Percentiles rank a stretch among this genome's conserved stretches.
phyloP scores from a whole-genome alignment of 495 filamentous ascomycete genomes.

The Penicillium simplicissimum region DNA sequence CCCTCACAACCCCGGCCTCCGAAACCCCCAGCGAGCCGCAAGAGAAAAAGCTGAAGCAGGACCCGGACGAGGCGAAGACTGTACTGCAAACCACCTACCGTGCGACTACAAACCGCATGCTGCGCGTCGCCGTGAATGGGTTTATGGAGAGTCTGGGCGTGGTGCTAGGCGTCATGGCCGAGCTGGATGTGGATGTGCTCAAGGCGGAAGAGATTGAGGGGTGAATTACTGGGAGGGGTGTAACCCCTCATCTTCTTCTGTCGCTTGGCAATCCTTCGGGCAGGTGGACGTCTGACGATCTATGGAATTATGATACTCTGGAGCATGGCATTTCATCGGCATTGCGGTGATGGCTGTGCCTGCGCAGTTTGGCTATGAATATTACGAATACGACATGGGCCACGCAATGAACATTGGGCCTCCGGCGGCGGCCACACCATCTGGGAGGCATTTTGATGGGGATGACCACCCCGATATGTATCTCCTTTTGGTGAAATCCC shows the following conservation, averaged over 20 bases:
- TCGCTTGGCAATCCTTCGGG: slow-evolving; percentile 1
- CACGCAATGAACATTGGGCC: not conserved
- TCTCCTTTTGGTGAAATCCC: slow-evolving; percentile 4
- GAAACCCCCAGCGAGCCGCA: slow-evolving; percentile 24
- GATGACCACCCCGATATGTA: not conserved
- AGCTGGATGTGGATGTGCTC: slow-evolving; percentile 85
- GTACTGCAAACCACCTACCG: slow-evolving; percentile 76
- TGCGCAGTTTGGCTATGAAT: not conserved
- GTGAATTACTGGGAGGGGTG: slow-evolving; percentile 12
- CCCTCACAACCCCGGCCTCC: slow-evolving; percentile 44
- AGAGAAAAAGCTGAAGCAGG: slow-evolving; percentile 30
- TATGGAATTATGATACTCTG: not conserved
- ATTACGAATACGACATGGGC: not conserved
- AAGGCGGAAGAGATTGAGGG: slow-evolving; percentile 30
- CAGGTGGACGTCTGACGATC: not conserved
- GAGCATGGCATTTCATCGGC: not conserved
- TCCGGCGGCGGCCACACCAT: not conserved
- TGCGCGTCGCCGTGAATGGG: slow-evolving; percentile 96
- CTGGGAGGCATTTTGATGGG: not conserved
- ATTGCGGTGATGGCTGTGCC: not conserved
- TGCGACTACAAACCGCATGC: slow-evolving; percentile 93
- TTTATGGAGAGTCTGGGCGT: slow-evolving; percentile 90
- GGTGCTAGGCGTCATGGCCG: slow-evolving; percentile 81
- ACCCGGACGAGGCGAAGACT: slow-evolving; percentile 46
- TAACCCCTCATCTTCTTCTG: not conserved